A percentile compares a stretch with the other conserved stretches of the same genome.
These are phyloP conservation scores for Phellinidium pouzarii DNA, from an alignment of 1,284 basidiomycete species.

Conservation along the genomic window DNA sequence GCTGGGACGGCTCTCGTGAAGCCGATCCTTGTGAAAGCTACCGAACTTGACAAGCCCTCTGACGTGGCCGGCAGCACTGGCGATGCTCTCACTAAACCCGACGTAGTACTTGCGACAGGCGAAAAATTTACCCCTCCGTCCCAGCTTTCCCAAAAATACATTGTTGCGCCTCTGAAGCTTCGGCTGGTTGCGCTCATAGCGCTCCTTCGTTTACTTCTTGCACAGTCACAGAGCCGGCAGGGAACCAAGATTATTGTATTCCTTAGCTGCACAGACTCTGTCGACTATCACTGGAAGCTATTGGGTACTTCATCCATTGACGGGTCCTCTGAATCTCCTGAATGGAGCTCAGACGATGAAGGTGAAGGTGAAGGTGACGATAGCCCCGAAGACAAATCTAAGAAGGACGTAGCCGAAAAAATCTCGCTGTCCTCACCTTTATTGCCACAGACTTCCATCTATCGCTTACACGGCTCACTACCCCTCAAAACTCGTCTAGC, in stretches of 20 bases:
- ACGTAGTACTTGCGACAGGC: slow-evolving; percentile 20
- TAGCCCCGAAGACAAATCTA: slow-evolving; percentile 21
- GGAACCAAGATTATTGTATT: slow-evolving; percentile 86
- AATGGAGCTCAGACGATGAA: slow-evolving; percentile 27
- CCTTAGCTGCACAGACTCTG: slow-evolving; percentile 93
- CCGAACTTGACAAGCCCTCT: slow-evolving; percentile 29
- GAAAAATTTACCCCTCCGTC: slow-evolving; percentile 89
- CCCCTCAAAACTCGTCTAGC: slow-evolving; percentile 76
- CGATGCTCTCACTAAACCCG: slow-evolving; percentile 9
- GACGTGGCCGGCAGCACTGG: slow-evolving; percentile 5
- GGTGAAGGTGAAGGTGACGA: slow-evolving; percentile 26
- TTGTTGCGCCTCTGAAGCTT: slow-evolving; percentile 89
- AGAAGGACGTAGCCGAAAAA: slow-evolving; percentile 29
- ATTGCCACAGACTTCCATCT: slow-evolving; percentile 78
- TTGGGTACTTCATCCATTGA: slow-evolving; percentile 77
- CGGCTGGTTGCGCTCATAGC: slow-evolving; percentile 89
- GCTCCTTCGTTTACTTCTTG: slow-evolving; percentile 70
- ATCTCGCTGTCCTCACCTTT: slow-evolving; percentile 65
- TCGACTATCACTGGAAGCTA: slow-evolving; percentile 95
- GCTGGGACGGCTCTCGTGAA: slow-evolving; percentile 75
- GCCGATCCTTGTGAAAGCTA: slow-evolving; percentile 70
- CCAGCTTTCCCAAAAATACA: slow-evolving; percentile 90
- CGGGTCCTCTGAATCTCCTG: slow-evolving; percentile 28
- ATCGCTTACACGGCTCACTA: slow-evolving; percentile 92
- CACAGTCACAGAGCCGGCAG: slow-evolving; percentile 44